phyloP scores from a whole-genome alignment of 768 basidiomycete species.

The Macrolepiota albuminosa region DNA sequence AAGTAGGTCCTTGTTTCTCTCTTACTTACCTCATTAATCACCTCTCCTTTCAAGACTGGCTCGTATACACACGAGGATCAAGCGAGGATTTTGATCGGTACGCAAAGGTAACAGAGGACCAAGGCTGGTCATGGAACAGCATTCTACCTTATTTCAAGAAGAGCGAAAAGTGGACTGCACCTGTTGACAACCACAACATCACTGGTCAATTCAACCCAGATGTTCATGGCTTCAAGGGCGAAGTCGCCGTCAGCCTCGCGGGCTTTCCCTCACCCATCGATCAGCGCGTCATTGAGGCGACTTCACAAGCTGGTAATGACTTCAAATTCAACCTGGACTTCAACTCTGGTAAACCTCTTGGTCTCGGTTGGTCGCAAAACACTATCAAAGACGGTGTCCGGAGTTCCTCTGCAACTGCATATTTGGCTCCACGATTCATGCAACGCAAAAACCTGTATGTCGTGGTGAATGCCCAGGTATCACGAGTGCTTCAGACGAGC shows the following conservation, averaged over 20 bases:
- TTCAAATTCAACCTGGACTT: constrained; percentile 18
- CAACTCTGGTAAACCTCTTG: constrained; percentile 20
- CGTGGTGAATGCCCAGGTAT: constrained; percentile 21
- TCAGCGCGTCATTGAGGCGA: constrained; percentile 20
- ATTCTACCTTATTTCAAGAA: constrained; percentile 22
- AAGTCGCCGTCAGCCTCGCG: constrained; percentile 20
- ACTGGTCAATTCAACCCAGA: constrained; percentile 26
- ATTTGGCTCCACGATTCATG: constrained; percentile 17
- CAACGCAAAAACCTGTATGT: constrained; percentile 21
- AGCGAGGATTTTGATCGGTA: constrained; percentile 26
- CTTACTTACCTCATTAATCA: neutral
- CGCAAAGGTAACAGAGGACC: constrained; percentile 16
- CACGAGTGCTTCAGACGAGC: constrained; percentile 18
- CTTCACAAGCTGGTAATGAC: constrained; percentile 16
- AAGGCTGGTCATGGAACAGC: constrained; percentile 5
- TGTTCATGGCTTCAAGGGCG: constrained; percentile 21
- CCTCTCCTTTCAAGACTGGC: constrained; percentile 3
- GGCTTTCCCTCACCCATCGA: constrained; percentile 19
- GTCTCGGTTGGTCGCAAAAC: constrained; percentile 19
- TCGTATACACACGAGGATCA: constrained; percentile 23
- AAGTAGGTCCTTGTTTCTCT: constrained; percentile 11
- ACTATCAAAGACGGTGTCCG: constrained; percentile 18
- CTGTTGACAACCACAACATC: constrained; percentile 24
- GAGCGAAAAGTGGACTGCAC: constrained; percentile 23
- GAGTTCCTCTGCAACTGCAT: constrained; percentile 23